A percentile compares a stretch with the other conserved stretches of the same genome.
phyloP scores from a whole-genome alignment of 139 green algal genomes.

The Mesostigma viride region DNA sequence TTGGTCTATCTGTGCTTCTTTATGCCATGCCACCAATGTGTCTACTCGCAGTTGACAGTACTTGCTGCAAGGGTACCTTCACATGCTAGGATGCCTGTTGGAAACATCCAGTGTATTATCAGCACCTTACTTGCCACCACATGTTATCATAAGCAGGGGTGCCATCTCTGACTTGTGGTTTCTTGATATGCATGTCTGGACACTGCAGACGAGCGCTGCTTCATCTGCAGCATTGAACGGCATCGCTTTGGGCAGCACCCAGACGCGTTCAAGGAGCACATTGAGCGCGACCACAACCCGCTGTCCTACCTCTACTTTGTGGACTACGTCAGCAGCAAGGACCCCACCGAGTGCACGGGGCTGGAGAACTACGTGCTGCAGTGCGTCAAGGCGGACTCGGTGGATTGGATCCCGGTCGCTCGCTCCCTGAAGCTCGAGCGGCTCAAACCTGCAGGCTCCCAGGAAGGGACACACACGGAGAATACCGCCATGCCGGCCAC shows the following conservation, averaged over 20 bases:
- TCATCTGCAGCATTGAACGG: conserved; percentile 23
- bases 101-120: too few relatives aligned
- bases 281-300: conserved; percentile 28
- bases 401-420: conserved; percentile 19
- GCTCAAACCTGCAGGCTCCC: too few relatives aligned
- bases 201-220: conserved; percentile 28
- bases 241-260: conserved; percentile 12
- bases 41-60: too few relatives aligned
- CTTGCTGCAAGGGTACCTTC: too few relatives aligned
- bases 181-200: too few relatives aligned
- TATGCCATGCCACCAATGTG: not conserved
- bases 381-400: conserved; percentile 6
- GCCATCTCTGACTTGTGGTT: too few relatives aligned
- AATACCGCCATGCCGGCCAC: too few relatives aligned
- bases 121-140: too few relatives aligned
- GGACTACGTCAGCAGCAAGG: conserved; percentile 26
- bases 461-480: too few relatives aligned
- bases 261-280: conserved; percentile 18
- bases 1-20: not conserved
- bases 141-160: too few relatives aligned
- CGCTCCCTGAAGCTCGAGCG: conserved; percentile 17
- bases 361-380: conserved; percentile 11
- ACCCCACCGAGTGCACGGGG: conserved; percentile 18
- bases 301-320: conserved; percentile 31
- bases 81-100: too few relatives aligned